These are phyloP conservation scores for Claviceps pusilla DNA, from an alignment of 2,329 filamentous ascomycete species.

Conservation along the genomic window DNA sequence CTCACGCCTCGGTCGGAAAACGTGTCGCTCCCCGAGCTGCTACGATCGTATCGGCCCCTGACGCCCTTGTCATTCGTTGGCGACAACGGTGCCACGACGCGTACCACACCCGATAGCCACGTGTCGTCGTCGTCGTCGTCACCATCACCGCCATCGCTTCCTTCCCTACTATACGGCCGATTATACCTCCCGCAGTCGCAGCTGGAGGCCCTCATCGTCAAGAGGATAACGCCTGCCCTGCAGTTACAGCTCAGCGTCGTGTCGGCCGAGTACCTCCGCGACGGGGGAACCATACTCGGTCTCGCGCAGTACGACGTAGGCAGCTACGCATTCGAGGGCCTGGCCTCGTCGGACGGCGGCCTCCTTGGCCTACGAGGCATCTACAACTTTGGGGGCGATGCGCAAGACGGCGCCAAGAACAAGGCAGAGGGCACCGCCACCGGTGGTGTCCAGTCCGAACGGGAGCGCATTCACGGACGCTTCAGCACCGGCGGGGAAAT, in stretches of 20 bases:
- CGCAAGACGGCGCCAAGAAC: constrained; percentile 21
- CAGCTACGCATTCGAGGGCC: constrained; percentile 74
- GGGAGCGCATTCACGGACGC: constrained; percentile 56
- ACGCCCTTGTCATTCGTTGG: constrained; percentile 36
- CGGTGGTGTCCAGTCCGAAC: constrained; percentile 20
- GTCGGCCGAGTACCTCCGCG: constrained; percentile 54
- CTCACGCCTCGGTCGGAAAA: constrained; percentile 53
- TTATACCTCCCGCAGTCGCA: constrained; percentile 73
- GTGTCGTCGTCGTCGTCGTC: constrained; percentile 14
- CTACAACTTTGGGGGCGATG: constrained; percentile 81
- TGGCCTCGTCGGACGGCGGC: constrained; percentile 85
- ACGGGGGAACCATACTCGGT: constrained; percentile 61
- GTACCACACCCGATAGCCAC: constrained; percentile 6
- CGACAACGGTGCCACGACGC: background rate
- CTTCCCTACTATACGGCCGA: constrained; percentile 58
- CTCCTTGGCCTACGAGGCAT: constrained; percentile 75
- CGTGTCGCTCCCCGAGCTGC: constrained; percentile 61
- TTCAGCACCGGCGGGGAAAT: constrained; percentile 85
- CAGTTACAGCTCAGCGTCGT: constrained; percentile 71
- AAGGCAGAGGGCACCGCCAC: constrained; percentile 9
- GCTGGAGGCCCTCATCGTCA: constrained; percentile 72
- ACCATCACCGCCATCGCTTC: constrained; percentile 12
- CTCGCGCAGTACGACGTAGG: constrained; percentile 70
- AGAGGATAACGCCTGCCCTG: constrained; percentile 59
- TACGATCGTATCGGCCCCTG: constrained; percentile 71